phyloP scores from a whole-genome alignment of 805 yeast genomes.

The Alloascoidea africana region DNA sequence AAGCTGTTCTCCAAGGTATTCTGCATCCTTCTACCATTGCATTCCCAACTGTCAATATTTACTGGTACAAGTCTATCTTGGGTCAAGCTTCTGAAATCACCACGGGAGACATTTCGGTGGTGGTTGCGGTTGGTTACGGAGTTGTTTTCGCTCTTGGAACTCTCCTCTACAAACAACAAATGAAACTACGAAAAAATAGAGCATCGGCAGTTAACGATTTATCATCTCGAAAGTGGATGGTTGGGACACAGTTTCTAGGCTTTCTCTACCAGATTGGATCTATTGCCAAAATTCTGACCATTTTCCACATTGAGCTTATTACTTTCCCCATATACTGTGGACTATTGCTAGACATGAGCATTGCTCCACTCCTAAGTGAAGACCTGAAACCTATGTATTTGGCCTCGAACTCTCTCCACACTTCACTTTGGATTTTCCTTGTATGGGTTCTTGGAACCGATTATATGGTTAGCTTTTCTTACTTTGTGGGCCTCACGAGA shows the following conservation, averaged over 20 bases:
- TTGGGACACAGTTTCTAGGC: background rate
- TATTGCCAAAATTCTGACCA: constrained; percentile 57
- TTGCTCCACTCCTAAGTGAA: constrained; percentile 35
- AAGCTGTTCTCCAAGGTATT: too few relatives aligned
- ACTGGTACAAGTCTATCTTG: background rate
- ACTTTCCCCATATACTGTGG: constrained; percentile 86
- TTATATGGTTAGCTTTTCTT: constrained; percentile 80
- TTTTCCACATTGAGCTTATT: constrained; percentile 69
- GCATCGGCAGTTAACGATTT: too few relatives aligned
- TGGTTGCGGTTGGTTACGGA: background rate
- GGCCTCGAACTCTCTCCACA: constrained; percentile 7
- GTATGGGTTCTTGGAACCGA: constrained; percentile 67
- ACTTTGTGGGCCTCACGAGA: constrained; percentile 75
- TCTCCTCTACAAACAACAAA: background rate
- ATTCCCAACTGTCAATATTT: background rate
- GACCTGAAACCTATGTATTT: constrained; percentile 4
- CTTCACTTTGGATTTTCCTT: constrained; percentile 12
- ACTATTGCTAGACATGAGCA: constrained; percentile 49
- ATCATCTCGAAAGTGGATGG: too few relatives aligned
- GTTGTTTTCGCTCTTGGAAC: background rate
- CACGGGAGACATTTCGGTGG: background rate
- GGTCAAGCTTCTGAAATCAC: background rate
- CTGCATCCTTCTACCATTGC: background rate
- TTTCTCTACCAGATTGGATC: constrained; percentile 17
- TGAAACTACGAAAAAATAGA: background rate